These are phyloP conservation scores for Euryodendron excelsum DNA, from an alignment of 148 eudicot species.

Conservation along the genomic window DNA sequence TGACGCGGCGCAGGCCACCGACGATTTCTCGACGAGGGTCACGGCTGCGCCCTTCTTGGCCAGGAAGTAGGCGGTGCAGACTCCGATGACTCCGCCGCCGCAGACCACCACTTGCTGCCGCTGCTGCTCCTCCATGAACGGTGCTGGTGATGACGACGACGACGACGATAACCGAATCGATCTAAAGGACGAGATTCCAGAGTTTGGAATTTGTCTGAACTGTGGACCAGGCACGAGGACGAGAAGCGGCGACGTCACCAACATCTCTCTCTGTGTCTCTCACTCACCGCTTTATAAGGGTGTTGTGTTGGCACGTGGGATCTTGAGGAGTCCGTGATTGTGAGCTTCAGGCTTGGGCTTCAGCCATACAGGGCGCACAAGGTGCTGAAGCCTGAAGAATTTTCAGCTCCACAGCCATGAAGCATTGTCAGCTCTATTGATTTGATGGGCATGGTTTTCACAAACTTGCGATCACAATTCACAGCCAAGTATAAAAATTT, in stretches of 20 bases:
- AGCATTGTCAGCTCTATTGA: too few species aligned
- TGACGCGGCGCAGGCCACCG: conserved; percentile 85
- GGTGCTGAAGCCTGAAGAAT: too few species aligned
- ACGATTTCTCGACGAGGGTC: conserved; percentile 69
- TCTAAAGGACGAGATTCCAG: not conserved
- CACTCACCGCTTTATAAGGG: not conserved
- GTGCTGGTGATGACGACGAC: not conserved
- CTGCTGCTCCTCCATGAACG: conserved; percentile 20
- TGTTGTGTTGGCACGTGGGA: not conserved
- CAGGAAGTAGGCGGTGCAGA: conserved; percentile 78
- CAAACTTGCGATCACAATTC: too few species aligned
- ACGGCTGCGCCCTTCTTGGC: conserved; percentile 65
- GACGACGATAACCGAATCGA: conserved; percentile 13
- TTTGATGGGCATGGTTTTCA: too few species aligned
- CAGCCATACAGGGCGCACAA: too few species aligned
- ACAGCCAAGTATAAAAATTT: too few species aligned
- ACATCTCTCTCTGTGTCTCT: not conserved
- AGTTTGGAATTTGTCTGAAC: not conserved
- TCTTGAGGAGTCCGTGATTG: too few species aligned
- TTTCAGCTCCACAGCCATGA: too few species aligned
- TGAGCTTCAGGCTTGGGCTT: too few species aligned
- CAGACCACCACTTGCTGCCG: conserved; percentile 54
- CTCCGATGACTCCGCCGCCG: conserved; percentile 97
- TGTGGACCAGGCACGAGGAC: not conserved
- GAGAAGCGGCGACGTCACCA: not conserved